These are phyloP conservation scores for Hypoxylon sp. DNA, from an alignment of 2,329 filamentous ascomycete genomes.

Conservation along the genomic window DNA sequence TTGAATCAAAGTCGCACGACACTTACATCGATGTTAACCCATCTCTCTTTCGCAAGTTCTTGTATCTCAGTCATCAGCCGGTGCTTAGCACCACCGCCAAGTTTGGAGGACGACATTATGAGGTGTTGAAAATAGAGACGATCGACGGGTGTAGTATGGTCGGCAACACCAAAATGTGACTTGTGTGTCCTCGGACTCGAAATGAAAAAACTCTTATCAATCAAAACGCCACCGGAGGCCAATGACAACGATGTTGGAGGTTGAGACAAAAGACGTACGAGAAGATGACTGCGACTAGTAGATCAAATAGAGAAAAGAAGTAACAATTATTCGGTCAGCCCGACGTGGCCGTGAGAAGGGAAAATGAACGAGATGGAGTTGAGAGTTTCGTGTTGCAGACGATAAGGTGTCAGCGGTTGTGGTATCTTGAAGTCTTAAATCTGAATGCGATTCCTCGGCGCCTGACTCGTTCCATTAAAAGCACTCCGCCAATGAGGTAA, in stretches of 20 bases:
- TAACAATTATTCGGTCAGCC: background rate
- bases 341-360: background rate
- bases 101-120: constrained; percentile 47
- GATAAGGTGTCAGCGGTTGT: constrained; percentile 21
- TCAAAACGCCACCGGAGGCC: constrained; percentile 24
- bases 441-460: constrained; percentile 31
- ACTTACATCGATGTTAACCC: constrained; percentile 87
- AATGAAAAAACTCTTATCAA: constrained; percentile 13
- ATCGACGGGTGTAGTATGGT: constrained; percentile 8
- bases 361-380: constrained; percentile 18
- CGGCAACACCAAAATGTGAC: constrained; percentile 18
- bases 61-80: constrained; percentile 92
- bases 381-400: constrained; percentile 4
- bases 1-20: background rate
- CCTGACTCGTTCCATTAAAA: constrained; percentile 40
- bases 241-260: constrained; percentile 10
- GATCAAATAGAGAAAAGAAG: background rate
- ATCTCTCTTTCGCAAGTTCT: constrained; percentile 86
- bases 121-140: constrained; percentile 7
- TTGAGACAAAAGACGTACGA: background rate
- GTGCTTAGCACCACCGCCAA: constrained; percentile 70
- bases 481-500: constrained; percentile 36
- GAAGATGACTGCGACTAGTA: background rate
- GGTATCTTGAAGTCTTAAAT: constrained; percentile 25
- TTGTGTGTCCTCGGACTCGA: constrained; percentile 22